Percentiles rank a stretch among this genome's conserved stretches.
Conservation (phyloP, 371 early-diverging fungal genomes). For the Rhizopus delemar region DNA sequence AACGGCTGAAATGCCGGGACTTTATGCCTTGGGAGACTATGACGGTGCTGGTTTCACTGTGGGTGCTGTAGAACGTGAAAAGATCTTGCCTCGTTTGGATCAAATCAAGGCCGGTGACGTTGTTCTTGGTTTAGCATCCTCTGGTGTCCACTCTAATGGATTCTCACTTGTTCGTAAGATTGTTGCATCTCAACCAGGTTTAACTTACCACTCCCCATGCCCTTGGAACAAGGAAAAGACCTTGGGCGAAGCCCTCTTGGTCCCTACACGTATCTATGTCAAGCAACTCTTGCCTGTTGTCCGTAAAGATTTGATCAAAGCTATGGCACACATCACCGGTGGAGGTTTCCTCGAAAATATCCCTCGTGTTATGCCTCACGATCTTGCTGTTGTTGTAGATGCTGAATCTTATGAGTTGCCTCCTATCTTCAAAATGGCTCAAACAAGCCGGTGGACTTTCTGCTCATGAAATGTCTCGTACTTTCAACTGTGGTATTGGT, state of each 20-base stretch:
- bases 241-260: slow-evolving; percentile 84
- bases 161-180: slow-evolving; percentile 95
- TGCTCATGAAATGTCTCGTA: slow-evolving; percentile 87
- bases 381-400: slow-evolving; percentile 78
- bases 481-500: slow-evolving; percentile 98
- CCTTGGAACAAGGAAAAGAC: slow-evolving; percentile 75
- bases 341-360: slow-evolving; percentile 97
- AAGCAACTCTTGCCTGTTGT: slow-evolving; percentile 85
- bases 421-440: slow-evolving; percentile 93
- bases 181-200: slow-evolving; percentile 67
- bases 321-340: slow-evolving; percentile 97
- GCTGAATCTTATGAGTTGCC: slow-evolving; percentile 80
- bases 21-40: slow-evolving; percentile 86
- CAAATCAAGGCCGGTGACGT: slow-evolving; percentile 80
- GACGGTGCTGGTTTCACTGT: slow-evolving; percentile 98
- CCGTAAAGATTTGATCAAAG: slow-evolving; percentile 79
- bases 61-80: slow-evolving; percentile 91
- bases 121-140: slow-evolving; percentile 88
- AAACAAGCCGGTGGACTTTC: slow-evolving; percentile 84
- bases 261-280: slow-evolving; percentile 95
- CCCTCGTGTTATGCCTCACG: slow-evolving; percentile 90
- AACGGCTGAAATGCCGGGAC: slow-evolving; percentile 99
- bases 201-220: slow-evolving; percentile 77
- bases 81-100: slow-evolving; percentile 84
- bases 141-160: slow-evolving; percentile 97